Conservation (phyloP, 192 early-diverging fungal genomes). For the Radiomyces spectabilis region DNA sequence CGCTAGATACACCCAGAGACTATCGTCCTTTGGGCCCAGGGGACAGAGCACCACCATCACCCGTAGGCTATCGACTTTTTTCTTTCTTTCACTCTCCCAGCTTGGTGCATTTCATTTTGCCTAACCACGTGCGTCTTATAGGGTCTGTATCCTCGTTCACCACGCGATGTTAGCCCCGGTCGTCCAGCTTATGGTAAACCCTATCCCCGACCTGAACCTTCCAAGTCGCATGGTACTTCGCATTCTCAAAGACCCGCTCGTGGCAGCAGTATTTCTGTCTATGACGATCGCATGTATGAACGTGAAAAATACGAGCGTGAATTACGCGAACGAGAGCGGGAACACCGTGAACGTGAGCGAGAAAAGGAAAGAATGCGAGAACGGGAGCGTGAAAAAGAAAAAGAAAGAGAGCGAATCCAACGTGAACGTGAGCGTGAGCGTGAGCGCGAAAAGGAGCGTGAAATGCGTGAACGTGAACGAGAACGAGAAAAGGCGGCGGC, state of each 20-base stretch:
- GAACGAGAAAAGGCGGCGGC: conserved; percentile 21
- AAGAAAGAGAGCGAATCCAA: not conserved
- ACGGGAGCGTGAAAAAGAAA: conserved; percentile 3
- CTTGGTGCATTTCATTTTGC: not conserved
- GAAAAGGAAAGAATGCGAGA: conserved; percentile 6
- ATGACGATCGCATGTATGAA: conserved; percentile 9
- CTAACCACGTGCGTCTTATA: not conserved
- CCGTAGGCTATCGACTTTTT: not conserved
- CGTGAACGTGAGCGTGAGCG: conserved; percentile 5
- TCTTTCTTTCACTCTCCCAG: not conserved
- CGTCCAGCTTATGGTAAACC: not conserved
- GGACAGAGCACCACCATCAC: not conserved
- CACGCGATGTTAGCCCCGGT: not conserved
- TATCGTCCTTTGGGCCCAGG: not conserved
- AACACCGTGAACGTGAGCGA: conserved; percentile 3
- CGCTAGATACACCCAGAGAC: not conserved
- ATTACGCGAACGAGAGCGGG: conserved; percentile 4
- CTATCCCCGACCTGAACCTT: not conserved
- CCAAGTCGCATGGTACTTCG: not conserved
- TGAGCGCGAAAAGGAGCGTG: conserved; percentile 8
- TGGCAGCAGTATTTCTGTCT: not conserved
- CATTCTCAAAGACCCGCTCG: not conserved
- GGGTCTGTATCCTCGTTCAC: conserved; percentile 7
- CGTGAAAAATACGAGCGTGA: conserved; percentile 8
- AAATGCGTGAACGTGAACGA: conserved; percentile 11